Base-by-base conservation (phyloP, 441 rosid genomes). In the Euphorbia celastroides region DNA sequence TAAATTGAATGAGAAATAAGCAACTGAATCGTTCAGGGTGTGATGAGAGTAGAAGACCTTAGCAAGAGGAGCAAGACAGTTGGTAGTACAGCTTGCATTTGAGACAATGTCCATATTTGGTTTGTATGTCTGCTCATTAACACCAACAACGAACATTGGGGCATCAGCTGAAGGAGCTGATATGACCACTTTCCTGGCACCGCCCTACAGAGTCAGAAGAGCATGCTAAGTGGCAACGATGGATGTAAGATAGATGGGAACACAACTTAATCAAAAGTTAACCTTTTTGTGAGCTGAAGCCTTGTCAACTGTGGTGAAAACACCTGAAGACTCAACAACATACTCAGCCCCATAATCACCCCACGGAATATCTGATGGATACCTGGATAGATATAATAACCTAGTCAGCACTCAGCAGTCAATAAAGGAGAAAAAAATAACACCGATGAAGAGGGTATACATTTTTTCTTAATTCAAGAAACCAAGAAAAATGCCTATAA, bases 81-180 rank as follows among this genome's bases (percentile, higher is more conserved):
- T 95, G 72, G 99, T 95, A 38, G 99, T 95, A 80, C 99, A 95
- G 78, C 99, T 95, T 52, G 99, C 99, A 71, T 95, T 95, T 69
- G 99, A 95, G 74, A 95, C 98, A 62, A 92, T 70, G 68, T 94
- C 89, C 97, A 94, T 94, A 82, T 69, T 84, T 64, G 96, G 82
- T 72, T 82, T 77, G 85, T 92, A 94, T 60, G 84, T 69, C 70
- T 82, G 7, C 44, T 94, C 99, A 69, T 94, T 94, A 31, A 94
- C 98, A 51, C 99, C 99, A 41, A 94, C 88, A 67, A 92, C 99
- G 81, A 94, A 92, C 99, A 94, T 92, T 22, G 99, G 99, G 71
- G 99, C 99, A 77, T 94, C 96, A 28, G 94, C 90, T 27, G 99
- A 94, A 60, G 99, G 99, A 64, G 99, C 99, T 66, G 99, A 94